A percentile compares a stretch with the other conserved stretches of the same genome.
These are phyloP conservation scores for Globisporangium spinosum DNA, from an alignment of 352 stramenopile species.

Conservation along the genomic window DNA sequence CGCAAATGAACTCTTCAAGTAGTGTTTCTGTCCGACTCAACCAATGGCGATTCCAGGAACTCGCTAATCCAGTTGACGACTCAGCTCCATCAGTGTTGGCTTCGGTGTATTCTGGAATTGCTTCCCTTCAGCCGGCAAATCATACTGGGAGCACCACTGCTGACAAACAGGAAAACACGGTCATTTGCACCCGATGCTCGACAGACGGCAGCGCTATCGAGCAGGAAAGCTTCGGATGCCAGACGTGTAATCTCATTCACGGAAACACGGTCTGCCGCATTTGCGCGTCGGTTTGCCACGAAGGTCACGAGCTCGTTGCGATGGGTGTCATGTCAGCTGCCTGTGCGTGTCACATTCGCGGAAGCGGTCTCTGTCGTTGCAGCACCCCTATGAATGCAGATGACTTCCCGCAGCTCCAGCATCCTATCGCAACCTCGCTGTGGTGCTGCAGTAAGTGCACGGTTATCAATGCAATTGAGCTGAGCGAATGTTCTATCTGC, in stretches of 20 bases:
- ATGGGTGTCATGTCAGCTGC: slow-evolving; percentile 64
- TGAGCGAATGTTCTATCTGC: slow-evolving; percentile 65
- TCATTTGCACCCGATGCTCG: slow-evolving; percentile 58
- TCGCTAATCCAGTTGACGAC: neutral
- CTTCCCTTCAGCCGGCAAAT: slow-evolving; percentile 15
- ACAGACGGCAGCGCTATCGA: slow-evolving; percentile 80
- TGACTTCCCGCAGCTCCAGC: slow-evolving; percentile 36
- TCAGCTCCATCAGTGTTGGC: slow-evolving; percentile 28
- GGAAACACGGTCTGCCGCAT: slow-evolving; percentile 55
- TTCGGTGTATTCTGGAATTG: slow-evolving; percentile 36
- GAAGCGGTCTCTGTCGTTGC: slow-evolving; percentile 50
- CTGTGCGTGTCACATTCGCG: slow-evolving; percentile 67
- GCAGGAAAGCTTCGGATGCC: slow-evolving; percentile 76
- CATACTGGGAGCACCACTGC: slow-evolving; percentile 14
- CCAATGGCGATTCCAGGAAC: slow-evolving; percentile 35
- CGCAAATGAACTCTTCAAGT: neutral
- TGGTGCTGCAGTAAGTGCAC: slow-evolving; percentile 86
- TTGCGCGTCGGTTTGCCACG: slow-evolving; percentile 75
- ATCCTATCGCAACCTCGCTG: slow-evolving; percentile 36
- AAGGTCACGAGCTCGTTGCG: slow-evolving; percentile 77
- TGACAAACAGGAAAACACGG: slow-evolving; percentile 18
- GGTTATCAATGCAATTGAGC: slow-evolving; percentile 62
- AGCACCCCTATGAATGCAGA: slow-evolving; percentile 30
- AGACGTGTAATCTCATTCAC: slow-evolving; percentile 78
- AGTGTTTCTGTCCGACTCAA: slow-evolving; percentile 19